Percentiles rank a stretch among this genome's conserved stretches.
Conservation (phyloP, 2,329 filamentous ascomycete species). For the Aureobasidium sp. region DNA sequence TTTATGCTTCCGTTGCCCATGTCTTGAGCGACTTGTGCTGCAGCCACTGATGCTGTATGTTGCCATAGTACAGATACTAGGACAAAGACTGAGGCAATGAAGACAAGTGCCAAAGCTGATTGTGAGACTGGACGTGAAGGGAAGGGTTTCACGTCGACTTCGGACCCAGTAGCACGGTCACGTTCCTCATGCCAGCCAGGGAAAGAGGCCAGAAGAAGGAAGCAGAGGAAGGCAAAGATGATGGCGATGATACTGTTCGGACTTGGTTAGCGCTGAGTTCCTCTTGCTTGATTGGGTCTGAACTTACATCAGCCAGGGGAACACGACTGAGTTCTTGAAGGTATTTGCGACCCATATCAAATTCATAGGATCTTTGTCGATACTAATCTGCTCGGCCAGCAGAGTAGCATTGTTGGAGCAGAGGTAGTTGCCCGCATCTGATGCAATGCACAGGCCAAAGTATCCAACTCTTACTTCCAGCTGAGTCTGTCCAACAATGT, state of each 20-base stretch:
- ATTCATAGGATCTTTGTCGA: constrained; percentile 93
- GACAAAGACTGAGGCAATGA: constrained; percentile 58
- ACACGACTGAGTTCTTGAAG: constrained; percentile 98
- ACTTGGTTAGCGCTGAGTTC: background rate
- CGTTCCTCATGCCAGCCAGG: constrained; percentile 94
- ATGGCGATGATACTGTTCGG: constrained; percentile 79
- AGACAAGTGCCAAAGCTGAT: constrained; percentile 87
- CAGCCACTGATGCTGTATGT: constrained; percentile 93
- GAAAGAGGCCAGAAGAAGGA: constrained; percentile 91
- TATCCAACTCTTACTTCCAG: constrained; percentile 92
- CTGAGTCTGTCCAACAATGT: constrained; percentile 77
- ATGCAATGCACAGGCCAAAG: constrained; percentile 94
- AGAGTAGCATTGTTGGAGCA: constrained; percentile 97
- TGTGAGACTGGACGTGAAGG: constrained; percentile 88
- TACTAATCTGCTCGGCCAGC: constrained; percentile 76
- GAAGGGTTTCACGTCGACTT: constrained; percentile 89
- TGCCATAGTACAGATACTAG: constrained; percentile 70
- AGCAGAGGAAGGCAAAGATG: constrained; percentile 92
- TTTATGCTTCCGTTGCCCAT: constrained; percentile 82
- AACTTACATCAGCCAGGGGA: constrained; percentile 85
- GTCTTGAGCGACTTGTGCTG: constrained; percentile 86
- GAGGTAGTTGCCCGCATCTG: constrained; percentile 82
- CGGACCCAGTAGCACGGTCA: constrained; percentile 65
- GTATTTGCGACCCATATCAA: constrained; percentile 94
- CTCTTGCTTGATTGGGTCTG: background rate